Evolutionary conservation across 768 basidiomycete genomes (phyloP).

Genomic region (Paxillus rubicundulus): DNA sequence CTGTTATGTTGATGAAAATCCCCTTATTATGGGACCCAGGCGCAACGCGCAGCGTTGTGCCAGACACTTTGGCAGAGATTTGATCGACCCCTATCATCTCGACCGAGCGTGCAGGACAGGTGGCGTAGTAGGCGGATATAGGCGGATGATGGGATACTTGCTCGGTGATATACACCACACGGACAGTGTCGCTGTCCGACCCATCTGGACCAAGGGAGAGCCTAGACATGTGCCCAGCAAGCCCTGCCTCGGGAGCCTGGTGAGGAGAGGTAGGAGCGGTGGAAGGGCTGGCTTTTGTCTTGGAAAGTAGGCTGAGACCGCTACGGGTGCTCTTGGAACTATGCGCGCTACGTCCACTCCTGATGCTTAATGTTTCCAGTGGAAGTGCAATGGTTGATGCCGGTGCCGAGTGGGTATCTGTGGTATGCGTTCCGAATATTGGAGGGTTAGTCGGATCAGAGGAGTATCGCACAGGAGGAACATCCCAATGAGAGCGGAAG

Average conservation of each 20-base stretch:
- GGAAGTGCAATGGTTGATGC: slow-evolving; percentile 20
- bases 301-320: slow-evolving; percentile 54
- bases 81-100: slow-evolving; percentile 86
- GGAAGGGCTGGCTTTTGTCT: slow-evolving; percentile 36
- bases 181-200: slow-evolving; percentile 40
- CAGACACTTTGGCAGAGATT: slow-evolving; percentile 88
- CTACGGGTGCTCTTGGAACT: slow-evolving; percentile 63
- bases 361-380: slow-evolving; percentile 53
- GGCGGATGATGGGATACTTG: slow-evolving; percentile 98
- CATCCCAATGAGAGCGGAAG: slow-evolving; percentile 86
- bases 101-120: slow-evolving; percentile 70
- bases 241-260: slow-evolving; percentile 34
- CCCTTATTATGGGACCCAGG: slow-evolving; percentile 89
- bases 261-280: slow-evolving; percentile 47
- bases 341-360: slow-evolving; percentile 44
- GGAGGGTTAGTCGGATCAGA: slow-evolving; percentile 46
- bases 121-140: slow-evolving; percentile 79
- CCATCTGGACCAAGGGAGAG: slow-evolving; percentile 49
- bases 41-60: slow-evolving; percentile 76
- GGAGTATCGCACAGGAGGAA: slow-evolving; percentile 58
- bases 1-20: slow-evolving; percentile 75
- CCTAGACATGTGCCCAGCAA: slow-evolving; percentile 57
- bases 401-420: slow-evolving; percentile 25
- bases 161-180: slow-evolving; percentile 83
- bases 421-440: slow-evolving; percentile 42